These are phyloP conservation scores for Ceratobasidium sp. DNA, from an alignment of 1,284 basidiomycete genomes.

Conservation along the genomic window DNA sequence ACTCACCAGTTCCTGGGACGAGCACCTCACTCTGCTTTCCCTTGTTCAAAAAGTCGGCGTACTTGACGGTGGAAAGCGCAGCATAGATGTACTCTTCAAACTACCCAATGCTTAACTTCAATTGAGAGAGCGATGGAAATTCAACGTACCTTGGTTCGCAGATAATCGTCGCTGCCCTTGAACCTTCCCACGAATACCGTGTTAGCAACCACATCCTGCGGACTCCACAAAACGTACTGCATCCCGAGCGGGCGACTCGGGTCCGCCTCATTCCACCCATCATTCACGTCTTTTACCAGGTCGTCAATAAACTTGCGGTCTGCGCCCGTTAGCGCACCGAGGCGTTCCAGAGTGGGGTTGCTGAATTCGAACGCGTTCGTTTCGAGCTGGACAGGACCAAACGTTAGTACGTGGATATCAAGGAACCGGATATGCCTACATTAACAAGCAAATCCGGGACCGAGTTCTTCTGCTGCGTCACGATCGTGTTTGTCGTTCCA, in stretches of 20 bases:
- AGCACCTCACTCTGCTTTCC: slow-evolving; percentile 61
- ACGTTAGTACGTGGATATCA: neutral
- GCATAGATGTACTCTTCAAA: slow-evolving; percentile 86
- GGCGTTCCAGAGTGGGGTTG: slow-evolving; percentile 78
- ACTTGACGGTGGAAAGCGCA: slow-evolving; percentile 83
- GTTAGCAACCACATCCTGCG: slow-evolving; percentile 35
- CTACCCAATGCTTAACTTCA: slow-evolving; percentile 53
- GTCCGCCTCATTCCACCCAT: slow-evolving; percentile 73
- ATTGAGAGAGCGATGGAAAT: slow-evolving; percentile 45
- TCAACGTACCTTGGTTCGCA: slow-evolving; percentile 74
- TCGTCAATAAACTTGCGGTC: slow-evolving; percentile 97
- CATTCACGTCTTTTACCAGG: slow-evolving; percentile 75
- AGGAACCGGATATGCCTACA: slow-evolving; percentile 57
- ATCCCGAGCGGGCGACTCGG: slow-evolving; percentile 63
- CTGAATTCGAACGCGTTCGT: slow-evolving; percentile 83
- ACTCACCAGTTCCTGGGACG: slow-evolving; percentile 48
- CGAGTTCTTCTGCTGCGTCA: slow-evolving; percentile 88
- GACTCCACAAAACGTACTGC: slow-evolving; percentile 60
- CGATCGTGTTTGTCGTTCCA: slow-evolving; percentile 95
- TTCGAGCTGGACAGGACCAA: slow-evolving; percentile 67
- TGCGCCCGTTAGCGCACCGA: slow-evolving; percentile 83
- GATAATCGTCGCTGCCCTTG: slow-evolving; percentile 91
- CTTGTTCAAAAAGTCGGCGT: slow-evolving; percentile 72
- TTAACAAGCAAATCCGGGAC: slow-evolving; percentile 87
- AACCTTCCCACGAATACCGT: slow-evolving; percentile 60